Percentiles rank a stretch among this genome's conserved stretches.
Evolutionary conservation across 305 asterid species (phyloP).

Genomic region (Ilex paraguariensis): DNA sequence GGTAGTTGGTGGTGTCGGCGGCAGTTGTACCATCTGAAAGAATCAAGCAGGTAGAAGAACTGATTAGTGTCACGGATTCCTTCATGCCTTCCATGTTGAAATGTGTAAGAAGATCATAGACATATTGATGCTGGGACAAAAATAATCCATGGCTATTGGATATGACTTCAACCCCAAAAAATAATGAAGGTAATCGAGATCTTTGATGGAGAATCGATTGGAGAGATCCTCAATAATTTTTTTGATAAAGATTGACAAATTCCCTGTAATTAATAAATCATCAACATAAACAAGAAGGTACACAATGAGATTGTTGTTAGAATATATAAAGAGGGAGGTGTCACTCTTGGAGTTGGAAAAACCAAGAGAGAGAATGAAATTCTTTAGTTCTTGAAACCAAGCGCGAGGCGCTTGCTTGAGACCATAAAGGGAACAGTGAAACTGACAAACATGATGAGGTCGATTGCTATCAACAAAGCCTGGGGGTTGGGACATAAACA

Average conservation of each 20-base stretch:
- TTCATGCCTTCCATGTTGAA: not conserved
- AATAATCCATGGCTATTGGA: not conserved
- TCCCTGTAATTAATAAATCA: not conserved
- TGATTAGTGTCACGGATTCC: not conserved
- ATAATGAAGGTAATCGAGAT: not conserved
- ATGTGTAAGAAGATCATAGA: not conserved
- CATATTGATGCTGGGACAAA: not conserved
- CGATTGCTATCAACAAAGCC: not conserved
- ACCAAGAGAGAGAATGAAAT: not conserved
- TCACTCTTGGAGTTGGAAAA: not conserved
- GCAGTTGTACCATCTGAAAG: not conserved
- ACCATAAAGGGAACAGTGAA: slow-evolving; percentile 1
- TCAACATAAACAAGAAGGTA: not conserved
- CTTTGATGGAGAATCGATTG: not conserved
- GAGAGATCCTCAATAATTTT: not conserved
- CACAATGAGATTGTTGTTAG: too few species aligned
- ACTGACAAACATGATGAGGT: not conserved
- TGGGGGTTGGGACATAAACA: not conserved
- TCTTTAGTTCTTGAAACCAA: not conserved
- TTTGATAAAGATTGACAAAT: not conserved
- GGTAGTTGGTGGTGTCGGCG: not conserved
- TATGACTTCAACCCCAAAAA: not conserved
- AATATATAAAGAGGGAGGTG: not conserved
- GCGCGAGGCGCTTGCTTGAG: slow-evolving; percentile 2
- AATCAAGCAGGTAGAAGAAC: not conserved